Evolutionary conservation across 1,139 yeast genomes (phyloP).

Genomic region (Lodderomyces margitis): DNA sequence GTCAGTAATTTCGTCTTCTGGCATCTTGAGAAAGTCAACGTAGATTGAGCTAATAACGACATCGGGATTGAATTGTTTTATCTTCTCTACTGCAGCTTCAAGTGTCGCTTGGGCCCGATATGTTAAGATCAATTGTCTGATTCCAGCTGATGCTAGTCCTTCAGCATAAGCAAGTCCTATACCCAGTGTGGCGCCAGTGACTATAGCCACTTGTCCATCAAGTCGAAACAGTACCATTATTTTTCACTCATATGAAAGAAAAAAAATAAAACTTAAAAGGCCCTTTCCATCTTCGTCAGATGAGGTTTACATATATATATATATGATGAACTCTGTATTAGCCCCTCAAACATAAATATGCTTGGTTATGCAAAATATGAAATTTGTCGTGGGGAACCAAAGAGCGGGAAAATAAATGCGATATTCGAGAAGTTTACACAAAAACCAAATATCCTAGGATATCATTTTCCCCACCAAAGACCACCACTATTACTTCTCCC

Average conservation of each 20-base stretch:
- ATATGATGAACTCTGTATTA: no score
- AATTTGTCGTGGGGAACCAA: no score
- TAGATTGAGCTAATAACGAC: constrained; percentile 20
- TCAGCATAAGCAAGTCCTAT: constrained; percentile 36
- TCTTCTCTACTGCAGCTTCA: constrained; percentile 17
- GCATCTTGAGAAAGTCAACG: constrained; percentile 20
- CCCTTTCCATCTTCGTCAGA: no score
- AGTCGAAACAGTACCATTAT: constrained; percentile 25
- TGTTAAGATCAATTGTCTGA: constrained; percentile 27
- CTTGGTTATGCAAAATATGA: no score
- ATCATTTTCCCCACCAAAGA: neutral
- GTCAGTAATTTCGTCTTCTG: constrained; percentile 20
- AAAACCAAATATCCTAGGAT: neutral
- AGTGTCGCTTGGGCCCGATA: constrained; percentile 20
- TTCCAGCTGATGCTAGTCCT: constrained; percentile 35
- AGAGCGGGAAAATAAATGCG: no score
- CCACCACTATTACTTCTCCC: no score
- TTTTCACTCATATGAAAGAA: no score
- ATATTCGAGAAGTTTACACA: no score
- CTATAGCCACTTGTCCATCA: constrained; percentile 32
- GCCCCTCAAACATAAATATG: no score
- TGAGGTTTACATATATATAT: no score
- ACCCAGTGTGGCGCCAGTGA: constrained; percentile 37
- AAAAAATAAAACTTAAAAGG: no score
- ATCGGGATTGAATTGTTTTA: constrained; percentile 20